Percentiles rank a stretch among this genome's conserved stretches.
Evolutionary conservation across 1,139 yeast genomes (phyloP).

Genomic region (Nakaseomyces nivariensis): DNA sequence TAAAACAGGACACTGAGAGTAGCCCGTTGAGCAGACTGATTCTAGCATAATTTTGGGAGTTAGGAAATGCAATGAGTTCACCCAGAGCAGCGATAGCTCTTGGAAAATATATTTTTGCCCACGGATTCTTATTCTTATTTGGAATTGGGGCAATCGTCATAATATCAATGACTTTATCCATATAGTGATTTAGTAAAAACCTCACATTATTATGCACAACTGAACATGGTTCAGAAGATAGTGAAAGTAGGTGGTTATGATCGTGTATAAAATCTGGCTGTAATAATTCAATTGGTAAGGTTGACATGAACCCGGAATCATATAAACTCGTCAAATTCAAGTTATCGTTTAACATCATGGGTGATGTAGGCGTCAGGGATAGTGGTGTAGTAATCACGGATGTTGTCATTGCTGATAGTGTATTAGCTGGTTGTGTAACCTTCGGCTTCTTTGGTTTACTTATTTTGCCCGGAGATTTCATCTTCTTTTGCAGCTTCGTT

Average conservation of each 20-base stretch:
- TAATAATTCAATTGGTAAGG: background rate
- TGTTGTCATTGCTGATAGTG: background rate
- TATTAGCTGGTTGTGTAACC: background rate
- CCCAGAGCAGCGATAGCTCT: constrained; percentile 70
- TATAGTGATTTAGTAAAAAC: constrained; percentile 61
- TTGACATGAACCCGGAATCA: background rate
- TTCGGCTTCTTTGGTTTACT: background rate
- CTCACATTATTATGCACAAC: constrained; percentile 54
- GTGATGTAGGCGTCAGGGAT: background rate
- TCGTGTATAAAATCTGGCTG: constrained; percentile 1
- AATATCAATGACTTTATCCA: constrained; percentile 71
- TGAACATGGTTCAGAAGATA: background rate
- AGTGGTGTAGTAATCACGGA: background rate
- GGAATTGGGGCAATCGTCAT: constrained; percentile 82
- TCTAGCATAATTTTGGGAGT: constrained; percentile 57
- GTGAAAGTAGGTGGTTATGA: background rate
- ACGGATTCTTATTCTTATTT: constrained; percentile 49
- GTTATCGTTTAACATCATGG: background rate
- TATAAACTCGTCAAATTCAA: background rate
- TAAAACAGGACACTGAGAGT: constrained; percentile 74
- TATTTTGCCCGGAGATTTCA: background rate
- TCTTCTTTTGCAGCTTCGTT: background rate
- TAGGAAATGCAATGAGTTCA: constrained; percentile 65
- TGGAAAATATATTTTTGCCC: constrained; percentile 80
- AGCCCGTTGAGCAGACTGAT: constrained; percentile 72